Conservation (phyloP, 2,329 filamentous ascomycete genomes). For the Podosphaera xanthii region DNA sequence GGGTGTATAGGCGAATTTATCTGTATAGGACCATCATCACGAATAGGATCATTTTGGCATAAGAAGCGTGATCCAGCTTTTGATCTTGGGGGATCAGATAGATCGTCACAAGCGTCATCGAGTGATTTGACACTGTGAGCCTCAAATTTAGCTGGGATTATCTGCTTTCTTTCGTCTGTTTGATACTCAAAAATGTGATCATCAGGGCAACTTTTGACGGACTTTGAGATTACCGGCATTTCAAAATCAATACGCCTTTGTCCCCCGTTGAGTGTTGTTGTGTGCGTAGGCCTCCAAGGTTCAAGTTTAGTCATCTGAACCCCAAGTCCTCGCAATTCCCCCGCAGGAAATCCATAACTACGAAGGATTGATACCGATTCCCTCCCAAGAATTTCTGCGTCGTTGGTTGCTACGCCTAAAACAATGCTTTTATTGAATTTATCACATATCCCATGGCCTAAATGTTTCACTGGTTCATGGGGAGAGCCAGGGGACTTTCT, state of each 20-base stretch:
- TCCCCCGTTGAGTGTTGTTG: slow-evolving; percentile 42
- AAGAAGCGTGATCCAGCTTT: slow-evolving; percentile 3
- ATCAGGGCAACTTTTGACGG: slow-evolving; percentile 18
- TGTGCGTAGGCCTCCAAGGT: slow-evolving; percentile 36
- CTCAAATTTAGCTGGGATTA: slow-evolving; percentile 6
- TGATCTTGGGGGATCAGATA: slow-evolving; percentile 11
- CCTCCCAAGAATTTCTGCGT: slow-evolving; percentile 44
- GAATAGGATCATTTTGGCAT: slow-evolving; percentile 25
- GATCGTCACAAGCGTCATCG: slow-evolving; percentile 9
- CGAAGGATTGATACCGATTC: slow-evolving; percentile 71
- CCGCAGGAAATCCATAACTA: slow-evolving; percentile 63
- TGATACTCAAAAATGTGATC: slow-evolving; percentile 25
- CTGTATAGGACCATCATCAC: slow-evolving; percentile 30
- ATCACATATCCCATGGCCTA: slow-evolving; percentile 90
- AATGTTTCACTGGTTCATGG: slow-evolving; percentile 72
- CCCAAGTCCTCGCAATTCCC: slow-evolving; percentile 78
- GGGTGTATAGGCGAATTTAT: slow-evolving; percentile 24
- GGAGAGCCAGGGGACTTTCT: slow-evolving; percentile 66
- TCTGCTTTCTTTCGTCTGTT: too few species aligned
- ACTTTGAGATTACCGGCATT: slow-evolving; percentile 20
- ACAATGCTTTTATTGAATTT: slow-evolving; percentile 70
- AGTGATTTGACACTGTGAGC: slow-evolving; percentile 7
- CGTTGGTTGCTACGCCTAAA: slow-evolving; percentile 69
- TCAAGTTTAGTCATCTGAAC: slow-evolving; percentile 88
- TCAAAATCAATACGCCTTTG: slow-evolving; percentile 62